Conservation (phyloP, 148 eudicot genomes). For the Polygonum maritimum region DNA sequence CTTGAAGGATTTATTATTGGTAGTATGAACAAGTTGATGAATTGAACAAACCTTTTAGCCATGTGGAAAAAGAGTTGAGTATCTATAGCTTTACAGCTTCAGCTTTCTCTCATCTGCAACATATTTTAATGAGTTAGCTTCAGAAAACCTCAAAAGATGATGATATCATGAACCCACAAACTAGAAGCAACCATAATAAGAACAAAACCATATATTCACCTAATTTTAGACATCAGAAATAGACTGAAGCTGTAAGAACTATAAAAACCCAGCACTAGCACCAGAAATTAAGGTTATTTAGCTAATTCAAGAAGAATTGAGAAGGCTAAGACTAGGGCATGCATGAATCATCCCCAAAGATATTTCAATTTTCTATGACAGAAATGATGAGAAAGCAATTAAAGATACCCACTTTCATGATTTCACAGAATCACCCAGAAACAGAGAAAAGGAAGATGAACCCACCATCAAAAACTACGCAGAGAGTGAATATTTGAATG, state of each 20-base stretch:
- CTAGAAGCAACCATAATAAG: not conserved
- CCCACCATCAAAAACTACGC: not conserved
- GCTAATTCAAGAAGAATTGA: not conserved
- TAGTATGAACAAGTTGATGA: not conserved
- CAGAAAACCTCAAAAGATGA: not conserved
- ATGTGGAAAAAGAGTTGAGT: not conserved
- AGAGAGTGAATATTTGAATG: not conserved
- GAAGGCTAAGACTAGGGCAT: not conserved
- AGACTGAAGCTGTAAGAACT: not conserved
- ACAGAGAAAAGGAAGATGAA: not conserved
- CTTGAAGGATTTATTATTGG: not conserved
- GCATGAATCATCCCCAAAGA: not conserved
- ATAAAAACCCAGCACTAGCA: not conserved
- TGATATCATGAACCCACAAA: not conserved
- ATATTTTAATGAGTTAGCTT: not conserved
- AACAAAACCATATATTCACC: not conserved
- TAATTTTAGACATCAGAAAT: not conserved
- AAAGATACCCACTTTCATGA: not conserved
- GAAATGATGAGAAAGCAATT: not conserved
- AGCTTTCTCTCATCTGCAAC: constrained; percentile 5
- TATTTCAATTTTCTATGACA: not conserved
- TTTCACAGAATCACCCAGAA: not conserved
- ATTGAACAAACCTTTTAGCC: constrained; percentile 8
- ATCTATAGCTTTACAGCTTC: constrained; percentile 4
- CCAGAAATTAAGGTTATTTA: not conserved